Evolutionary conservation across 345 rosid genomes (phyloP).

Genomic region (Lepidium africanum): DNA sequence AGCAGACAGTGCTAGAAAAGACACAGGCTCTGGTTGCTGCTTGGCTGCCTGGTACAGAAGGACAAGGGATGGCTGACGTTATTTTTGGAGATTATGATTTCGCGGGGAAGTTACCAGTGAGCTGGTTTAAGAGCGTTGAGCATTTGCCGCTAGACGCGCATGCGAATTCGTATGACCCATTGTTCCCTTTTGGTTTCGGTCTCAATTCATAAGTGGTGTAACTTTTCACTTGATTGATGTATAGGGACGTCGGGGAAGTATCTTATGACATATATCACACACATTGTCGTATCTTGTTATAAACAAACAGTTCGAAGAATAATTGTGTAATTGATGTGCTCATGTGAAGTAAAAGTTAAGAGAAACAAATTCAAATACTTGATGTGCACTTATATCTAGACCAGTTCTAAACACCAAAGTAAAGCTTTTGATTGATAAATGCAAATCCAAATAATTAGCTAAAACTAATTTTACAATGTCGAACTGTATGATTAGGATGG

Average conservation of each 20-base stretch:
- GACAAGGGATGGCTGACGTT: conserved; percentile 26
- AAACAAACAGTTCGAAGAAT: neutral
- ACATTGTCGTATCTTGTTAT: conserved; percentile 4
- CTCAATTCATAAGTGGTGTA: conserved; percentile 20
- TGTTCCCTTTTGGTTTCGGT: conserved; percentile 72
- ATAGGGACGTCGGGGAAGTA: neutral
- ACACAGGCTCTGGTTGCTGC: conserved; percentile 48
- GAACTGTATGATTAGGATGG: neutral
- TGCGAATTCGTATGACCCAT: conserved; percentile 47
- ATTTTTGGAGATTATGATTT: conserved; percentile 30
- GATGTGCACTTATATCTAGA: neutral
- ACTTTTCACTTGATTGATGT: neutral
- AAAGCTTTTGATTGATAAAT: neutral
- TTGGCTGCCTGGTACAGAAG: conserved; percentile 33
- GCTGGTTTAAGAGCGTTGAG: conserved; percentile 29
- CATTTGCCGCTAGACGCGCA: conserved; percentile 44
- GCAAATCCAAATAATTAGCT: neutral
- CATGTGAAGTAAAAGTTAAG: too few relatives aligned
- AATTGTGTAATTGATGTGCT: neutral
- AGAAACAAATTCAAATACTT: too few relatives aligned
- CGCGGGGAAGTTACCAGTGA: conserved; percentile 27
- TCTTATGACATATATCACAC: neutral
- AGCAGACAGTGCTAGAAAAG: conserved; percentile 51
- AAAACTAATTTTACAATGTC: neutral
- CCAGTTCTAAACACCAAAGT: neutral